Evolutionary conservation across 352 stramenopile species (phyloP).

Genomic region (Aphanomyces astaci): DNA sequence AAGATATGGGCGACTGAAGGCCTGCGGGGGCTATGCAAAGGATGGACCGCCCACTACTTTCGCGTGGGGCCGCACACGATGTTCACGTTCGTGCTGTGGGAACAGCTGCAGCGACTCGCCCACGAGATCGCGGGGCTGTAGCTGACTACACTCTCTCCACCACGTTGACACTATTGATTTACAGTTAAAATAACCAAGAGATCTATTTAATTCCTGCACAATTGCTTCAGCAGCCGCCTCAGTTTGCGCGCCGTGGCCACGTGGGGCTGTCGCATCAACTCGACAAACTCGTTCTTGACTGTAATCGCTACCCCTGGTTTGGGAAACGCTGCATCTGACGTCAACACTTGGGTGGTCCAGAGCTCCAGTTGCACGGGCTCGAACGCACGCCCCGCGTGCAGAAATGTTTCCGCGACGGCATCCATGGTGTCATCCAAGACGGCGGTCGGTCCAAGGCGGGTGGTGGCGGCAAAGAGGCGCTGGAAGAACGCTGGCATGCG

Average conservation of each 20-base stretch:
- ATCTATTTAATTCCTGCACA: not conserved
- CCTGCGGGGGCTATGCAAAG: conserved; percentile 71
- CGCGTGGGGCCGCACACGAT: conserved; percentile 76
- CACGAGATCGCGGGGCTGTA: conserved; percentile 26
- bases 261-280: not conserved
- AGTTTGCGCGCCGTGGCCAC: conserved; percentile 1
- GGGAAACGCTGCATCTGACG: not conserved
- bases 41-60: conserved; percentile 82
- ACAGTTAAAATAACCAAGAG: too few relatives aligned
- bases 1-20: conserved; percentile 74
- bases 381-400: not conserved
- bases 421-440: not conserved
- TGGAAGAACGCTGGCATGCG: not conserved
- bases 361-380: not conserved
- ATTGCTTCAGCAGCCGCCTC: conserved; percentile 2
- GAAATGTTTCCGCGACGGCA: not conserved
- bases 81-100: conserved; percentile 82
- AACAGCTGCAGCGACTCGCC: conserved; percentile 68
- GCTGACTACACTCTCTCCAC: too few relatives aligned
- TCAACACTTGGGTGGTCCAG: not conserved
- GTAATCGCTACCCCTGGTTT: not conserved
- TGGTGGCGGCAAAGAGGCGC: not conserved
- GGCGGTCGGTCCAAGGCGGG: not conserved
- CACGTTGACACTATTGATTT: too few relatives aligned
- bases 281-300: not conserved